These are phyloP conservation scores for Penicillium freii DNA, from an alignment of 2,329 filamentous ascomycete species.

Conservation along the genomic window DNA sequence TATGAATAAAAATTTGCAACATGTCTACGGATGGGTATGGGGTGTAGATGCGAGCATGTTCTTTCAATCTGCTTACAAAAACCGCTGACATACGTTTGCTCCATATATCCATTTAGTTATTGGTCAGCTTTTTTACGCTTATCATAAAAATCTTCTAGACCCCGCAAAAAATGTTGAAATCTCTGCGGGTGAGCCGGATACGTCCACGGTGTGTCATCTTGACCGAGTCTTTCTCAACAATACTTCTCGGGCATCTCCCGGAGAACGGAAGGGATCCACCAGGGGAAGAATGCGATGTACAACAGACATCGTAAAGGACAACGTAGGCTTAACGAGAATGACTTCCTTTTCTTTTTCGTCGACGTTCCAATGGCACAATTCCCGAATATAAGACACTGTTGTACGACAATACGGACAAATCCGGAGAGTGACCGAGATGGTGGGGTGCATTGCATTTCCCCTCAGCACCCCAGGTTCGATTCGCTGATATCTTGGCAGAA, in stretches of 20 bases:
- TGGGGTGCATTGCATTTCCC: not conserved
- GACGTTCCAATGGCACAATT: not conserved
- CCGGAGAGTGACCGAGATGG: not conserved
- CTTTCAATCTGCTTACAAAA: not conserved
- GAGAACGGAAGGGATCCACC: not conserved
- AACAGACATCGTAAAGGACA: not conserved
- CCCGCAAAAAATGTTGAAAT: constrained; percentile 1
- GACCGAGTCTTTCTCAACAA: not conserved
- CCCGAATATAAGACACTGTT: not conserved
- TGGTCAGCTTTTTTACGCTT: not conserved
- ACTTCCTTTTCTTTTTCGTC: not conserved
- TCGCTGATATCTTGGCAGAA: not conserved
- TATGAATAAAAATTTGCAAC: not conserved
- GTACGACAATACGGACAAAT: not conserved
- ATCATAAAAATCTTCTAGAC: not conserved
- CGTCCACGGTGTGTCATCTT: not conserved
- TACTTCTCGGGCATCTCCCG: not conserved
- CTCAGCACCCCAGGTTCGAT: not conserved
- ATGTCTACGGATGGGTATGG: not conserved
- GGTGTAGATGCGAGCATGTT: not conserved
- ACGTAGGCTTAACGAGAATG: not conserved
- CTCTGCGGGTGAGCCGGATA: constrained; percentile 1
- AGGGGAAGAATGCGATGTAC: not conserved
- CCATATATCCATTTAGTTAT: not conserved
- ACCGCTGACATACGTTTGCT: not conserved